phyloP scores from a whole-genome alignment of 2,329 filamentous ascomycete genomes.

The Piedraia hortae region DNA sequence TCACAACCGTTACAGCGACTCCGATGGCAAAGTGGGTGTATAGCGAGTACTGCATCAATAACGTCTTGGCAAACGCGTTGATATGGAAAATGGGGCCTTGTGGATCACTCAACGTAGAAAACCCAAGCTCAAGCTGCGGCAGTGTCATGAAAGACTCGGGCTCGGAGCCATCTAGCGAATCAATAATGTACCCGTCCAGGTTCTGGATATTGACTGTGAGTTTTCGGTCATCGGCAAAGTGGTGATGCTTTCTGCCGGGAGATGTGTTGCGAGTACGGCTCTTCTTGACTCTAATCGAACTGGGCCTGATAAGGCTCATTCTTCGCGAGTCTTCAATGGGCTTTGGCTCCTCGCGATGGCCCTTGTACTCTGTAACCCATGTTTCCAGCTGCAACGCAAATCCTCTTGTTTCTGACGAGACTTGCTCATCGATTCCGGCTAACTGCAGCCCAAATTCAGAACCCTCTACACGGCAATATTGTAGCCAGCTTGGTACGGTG shows the following conservation, averaged over 20 bases:
- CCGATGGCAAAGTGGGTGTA: slow-evolving; percentile 79
- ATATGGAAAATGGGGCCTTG: slow-evolving; percentile 74
- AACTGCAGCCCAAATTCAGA: slow-evolving; percentile 76
- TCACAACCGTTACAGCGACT: slow-evolving; percentile 48
- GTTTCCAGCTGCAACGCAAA: slow-evolving; percentile 66
- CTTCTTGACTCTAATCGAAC: slow-evolving; percentile 13
- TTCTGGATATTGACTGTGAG: slow-evolving; percentile 57
- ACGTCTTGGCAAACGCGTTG: slow-evolving; percentile 49
- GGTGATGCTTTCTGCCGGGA: slow-evolving; percentile 23
- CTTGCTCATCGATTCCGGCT: slow-evolving; percentile 59
- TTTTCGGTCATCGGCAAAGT: slow-evolving; percentile 45
- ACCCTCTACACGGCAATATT: slow-evolving; percentile 60
- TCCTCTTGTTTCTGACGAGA: slow-evolving; percentile 58
- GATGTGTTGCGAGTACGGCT: slow-evolving; percentile 7
- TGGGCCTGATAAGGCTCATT: slow-evolving; percentile 45
- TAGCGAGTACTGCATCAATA: slow-evolving; percentile 71
- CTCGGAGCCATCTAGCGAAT: slow-evolving; percentile 62
- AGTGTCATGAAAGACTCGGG: slow-evolving; percentile 63
- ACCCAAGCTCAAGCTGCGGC: slow-evolving; percentile 61
- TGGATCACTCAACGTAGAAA: slow-evolving; percentile 61
- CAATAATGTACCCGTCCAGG: slow-evolving; percentile 72
- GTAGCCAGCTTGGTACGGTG: slow-evolving; percentile 55
- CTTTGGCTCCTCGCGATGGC: slow-evolving; percentile 31
- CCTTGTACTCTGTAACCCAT: slow-evolving; percentile 70
- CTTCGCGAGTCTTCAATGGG: slow-evolving; percentile 30